phyloP scores from a whole-genome alignment of 768 basidiomycete genomes.

The Polyporus arcularius region DNA sequence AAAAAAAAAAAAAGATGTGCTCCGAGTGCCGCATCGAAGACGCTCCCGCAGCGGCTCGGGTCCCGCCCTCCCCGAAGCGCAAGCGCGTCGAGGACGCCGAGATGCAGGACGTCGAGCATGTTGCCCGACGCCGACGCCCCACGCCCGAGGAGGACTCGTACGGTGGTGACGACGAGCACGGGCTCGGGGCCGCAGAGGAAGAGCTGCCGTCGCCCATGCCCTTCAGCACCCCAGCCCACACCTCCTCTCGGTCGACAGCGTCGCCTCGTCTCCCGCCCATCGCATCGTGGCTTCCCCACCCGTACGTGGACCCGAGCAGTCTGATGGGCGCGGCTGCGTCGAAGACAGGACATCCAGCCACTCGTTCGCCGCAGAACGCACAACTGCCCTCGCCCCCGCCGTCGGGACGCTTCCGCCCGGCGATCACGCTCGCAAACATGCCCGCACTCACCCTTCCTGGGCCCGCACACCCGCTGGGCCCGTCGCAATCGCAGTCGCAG shows the following conservation, averaged over 20 bases:
- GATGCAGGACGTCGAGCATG: neutral
- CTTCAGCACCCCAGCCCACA: neutral
- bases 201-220: conserved; percentile 27
- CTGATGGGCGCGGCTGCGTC: conserved; percentile 3
- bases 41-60: neutral
- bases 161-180: conserved; percentile 23
- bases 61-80: conserved; percentile 22
- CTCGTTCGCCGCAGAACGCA: conserved; percentile 18
- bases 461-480: conserved; percentile 47
- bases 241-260: conserved; percentile 11
- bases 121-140: conserved; percentile 3
- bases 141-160: conserved; percentile 15
- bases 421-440: conserved; percentile 43
- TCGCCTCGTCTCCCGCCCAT: conserved; percentile 61
- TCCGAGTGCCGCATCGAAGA: conserved; percentile 4
- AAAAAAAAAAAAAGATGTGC: no score
- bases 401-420: conserved; percentile 32
- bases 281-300: conserved; percentile 61
- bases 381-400: conserved; percentile 40
- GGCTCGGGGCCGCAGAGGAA: conserved; percentile 12
- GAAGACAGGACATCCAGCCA: neutral
- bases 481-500: conserved; percentile 11
- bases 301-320: conserved; percentile 31
- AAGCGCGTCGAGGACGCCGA: conserved; percentile 13
- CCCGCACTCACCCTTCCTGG: conserved; percentile 45